Conservation (phyloP, 306 rosid species). For the Lathyrus oleraceus region DNA sequence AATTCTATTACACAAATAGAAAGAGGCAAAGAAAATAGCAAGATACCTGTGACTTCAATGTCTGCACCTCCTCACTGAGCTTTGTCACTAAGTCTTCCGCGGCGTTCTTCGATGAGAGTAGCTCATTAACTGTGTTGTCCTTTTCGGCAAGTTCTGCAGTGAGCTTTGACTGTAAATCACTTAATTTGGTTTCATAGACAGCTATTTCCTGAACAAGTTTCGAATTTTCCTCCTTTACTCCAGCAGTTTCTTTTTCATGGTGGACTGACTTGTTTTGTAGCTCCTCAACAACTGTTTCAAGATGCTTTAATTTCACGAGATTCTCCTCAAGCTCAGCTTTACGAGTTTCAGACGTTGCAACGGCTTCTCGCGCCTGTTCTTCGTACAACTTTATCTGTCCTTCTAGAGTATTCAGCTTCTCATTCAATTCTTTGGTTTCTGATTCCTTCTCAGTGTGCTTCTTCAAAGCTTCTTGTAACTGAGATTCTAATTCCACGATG, state of each 20-base stretch:
- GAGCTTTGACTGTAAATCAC: constrained; percentile 57
- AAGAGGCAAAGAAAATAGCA: not conserved
- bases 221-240: constrained; percentile 55
- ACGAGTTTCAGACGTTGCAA: constrained; percentile 42
- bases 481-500: constrained; percentile 53
- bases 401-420: constrained; percentile 56
- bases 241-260: constrained; percentile 61
- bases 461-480: constrained; percentile 61
- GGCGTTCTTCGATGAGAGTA: constrained; percentile 47
- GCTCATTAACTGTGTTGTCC: constrained; percentile 57
- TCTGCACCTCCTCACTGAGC: constrained; percentile 65
- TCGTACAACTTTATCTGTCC: constrained; percentile 54
- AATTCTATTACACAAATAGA: not conserved
- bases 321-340: constrained; percentile 62
- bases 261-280: constrained; percentile 56
- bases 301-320: constrained; percentile 57
- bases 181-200: constrained; percentile 52
- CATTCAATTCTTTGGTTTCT: constrained; percentile 73
- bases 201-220: constrained; percentile 67
- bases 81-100: constrained; percentile 55
- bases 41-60: constrained; percentile 78
- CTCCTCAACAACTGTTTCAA: constrained; percentile 68
- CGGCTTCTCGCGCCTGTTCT: constrained; percentile 55
- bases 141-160: constrained; percentile 55
- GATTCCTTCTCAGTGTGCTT: constrained; percentile 61